Base-by-base conservation (phyloP, 78 protist species). In the Monocercomonoides exilis region DNA sequence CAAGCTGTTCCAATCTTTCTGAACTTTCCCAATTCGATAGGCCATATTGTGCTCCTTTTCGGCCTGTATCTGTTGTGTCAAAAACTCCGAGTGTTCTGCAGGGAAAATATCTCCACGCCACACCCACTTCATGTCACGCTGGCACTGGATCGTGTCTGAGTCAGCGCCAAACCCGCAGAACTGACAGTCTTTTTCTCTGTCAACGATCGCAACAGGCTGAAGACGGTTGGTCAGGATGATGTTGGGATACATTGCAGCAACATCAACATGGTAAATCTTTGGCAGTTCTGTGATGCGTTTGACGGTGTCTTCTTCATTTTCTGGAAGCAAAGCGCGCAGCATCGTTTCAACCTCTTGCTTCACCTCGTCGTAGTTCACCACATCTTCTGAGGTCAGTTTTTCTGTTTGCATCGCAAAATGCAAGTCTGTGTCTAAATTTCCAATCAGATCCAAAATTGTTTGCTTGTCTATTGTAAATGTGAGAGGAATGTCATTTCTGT, bases 161-260 rank as follows among this genome's bases (percentile, higher is more conserved):
- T 85, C 93, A n/a, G n/a, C n/a, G n/a, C n/a, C n/a, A 87, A 99
- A 98, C 0, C 92, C 90, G 4, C 98, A 97, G 84, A 99, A 97
- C 35, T 29, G 38, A 54, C 70, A 54, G 38, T 54, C 70, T 21
- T 41, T 77, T 33, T 89, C 88, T 3, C 94, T 94, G 34, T 64
- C 45, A 0, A 97, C 96, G 0, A 98, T 85, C 0, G 99, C 91
- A 2, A 93, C 32, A 0, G 99, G 99, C 87, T 97, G 99, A 3
- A 99, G 94, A 6, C 99, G 91, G 84, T 99, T 99, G 11, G 99
- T 99, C 45, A 99, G 87, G 81, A 99, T 99, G 91, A 99, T 99
- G 93, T 99, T 99, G 41, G 99, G 99, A 91, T 99, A 99, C 99
- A 99, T 99, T 2, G 99, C 99, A 3, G 91, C 92, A 0, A 99